Conservation (phyloP, 2,329 filamentous ascomycete species). For the Colletotrichum orbiculare region DNA sequence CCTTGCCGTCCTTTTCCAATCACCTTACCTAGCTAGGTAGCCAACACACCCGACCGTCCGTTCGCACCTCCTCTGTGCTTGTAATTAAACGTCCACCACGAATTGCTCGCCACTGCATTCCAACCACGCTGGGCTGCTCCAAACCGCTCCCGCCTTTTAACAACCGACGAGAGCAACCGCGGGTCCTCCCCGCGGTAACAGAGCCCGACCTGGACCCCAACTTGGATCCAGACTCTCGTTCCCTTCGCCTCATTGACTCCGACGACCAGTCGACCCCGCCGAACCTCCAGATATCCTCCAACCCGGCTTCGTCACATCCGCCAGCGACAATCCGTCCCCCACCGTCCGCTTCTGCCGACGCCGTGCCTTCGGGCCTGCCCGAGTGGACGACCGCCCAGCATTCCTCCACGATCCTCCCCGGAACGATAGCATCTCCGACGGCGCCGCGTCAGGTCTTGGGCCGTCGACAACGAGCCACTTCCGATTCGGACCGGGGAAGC, state of each 20-base stretch:
- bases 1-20: background rate
- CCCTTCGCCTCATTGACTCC: conserved; percentile 58
- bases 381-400: conserved; percentile 34
- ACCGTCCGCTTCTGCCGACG: conserved; percentile 31
- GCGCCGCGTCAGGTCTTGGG: conserved; percentile 58
- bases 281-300: conserved; percentile 59
- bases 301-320: conserved; percentile 57
- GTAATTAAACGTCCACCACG: conserved; percentile 34
- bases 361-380: conserved; percentile 37
- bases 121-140: conserved; percentile 17
- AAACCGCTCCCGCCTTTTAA: conserved; percentile 16
- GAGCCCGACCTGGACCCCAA: conserved; percentile 55
- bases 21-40: conserved; percentile 13
- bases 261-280: conserved; percentile 73
- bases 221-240: conserved; percentile 44
- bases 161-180: conserved; percentile 43
- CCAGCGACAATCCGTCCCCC: conserved; percentile 40
- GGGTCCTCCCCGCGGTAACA: conserved; percentile 51
- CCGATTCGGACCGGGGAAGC: conserved; percentile 51
- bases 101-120: conserved; percentile 35
- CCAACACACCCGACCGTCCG: conserved; percentile 19
- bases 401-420: conserved; percentile 45
- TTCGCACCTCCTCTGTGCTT: conserved; percentile 8
- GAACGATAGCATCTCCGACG: conserved; percentile 55
- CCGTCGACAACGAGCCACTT: conserved; percentile 63